A percentile compares a stretch with the other conserved stretches of the same genome.
These are phyloP conservation scores for Starmerella gropengiesseri DNA, from an alignment of 805 yeast genomes.

Conservation along the genomic window DNA sequence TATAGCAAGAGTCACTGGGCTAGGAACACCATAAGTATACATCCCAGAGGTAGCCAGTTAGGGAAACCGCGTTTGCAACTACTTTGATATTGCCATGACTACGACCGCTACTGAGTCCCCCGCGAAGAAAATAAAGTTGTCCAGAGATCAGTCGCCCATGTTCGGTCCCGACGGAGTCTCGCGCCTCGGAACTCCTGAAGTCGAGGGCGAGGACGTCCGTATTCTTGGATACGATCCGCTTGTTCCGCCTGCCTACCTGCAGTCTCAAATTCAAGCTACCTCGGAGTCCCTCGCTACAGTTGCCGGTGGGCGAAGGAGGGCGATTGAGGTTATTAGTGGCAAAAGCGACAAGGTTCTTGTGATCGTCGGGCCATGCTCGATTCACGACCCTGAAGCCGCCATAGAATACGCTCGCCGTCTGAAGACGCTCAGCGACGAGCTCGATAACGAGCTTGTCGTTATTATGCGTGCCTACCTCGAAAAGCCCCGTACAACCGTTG, in stretches of 20 bases:
- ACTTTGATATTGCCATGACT: neutral
- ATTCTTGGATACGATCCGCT: constrained; percentile 86
- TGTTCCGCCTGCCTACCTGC: constrained; percentile 82
- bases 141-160: constrained; percentile 25
- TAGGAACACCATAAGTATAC: constrained; percentile 2
- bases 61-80: neutral
- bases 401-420: constrained; percentile 72
- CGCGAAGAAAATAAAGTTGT: constrained; percentile 10
- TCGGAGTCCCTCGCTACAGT: constrained; percentile 51
- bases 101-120: neutral
- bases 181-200: constrained; percentile 25
- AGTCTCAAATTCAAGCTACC: constrained; percentile 66
- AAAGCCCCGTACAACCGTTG: constrained; percentile 97
- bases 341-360: constrained; percentile 75
- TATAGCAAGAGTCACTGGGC: constrained; percentile 6
- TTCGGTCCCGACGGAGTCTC: constrained; percentile 26
- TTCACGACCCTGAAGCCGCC: constrained; percentile 85
- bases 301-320: constrained; percentile 63
- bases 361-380: constrained; percentile 94
- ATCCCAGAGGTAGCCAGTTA: neutral
- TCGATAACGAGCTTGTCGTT: constrained; percentile 64
- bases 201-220: constrained; percentile 49
- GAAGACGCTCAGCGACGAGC: constrained; percentile 55
- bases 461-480: constrained; percentile 97
- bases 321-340: constrained; percentile 61